phyloP scores from a whole-genome alignment of 2,329 filamentous ascomycete genomes.

The Penicillium sp. region DNA sequence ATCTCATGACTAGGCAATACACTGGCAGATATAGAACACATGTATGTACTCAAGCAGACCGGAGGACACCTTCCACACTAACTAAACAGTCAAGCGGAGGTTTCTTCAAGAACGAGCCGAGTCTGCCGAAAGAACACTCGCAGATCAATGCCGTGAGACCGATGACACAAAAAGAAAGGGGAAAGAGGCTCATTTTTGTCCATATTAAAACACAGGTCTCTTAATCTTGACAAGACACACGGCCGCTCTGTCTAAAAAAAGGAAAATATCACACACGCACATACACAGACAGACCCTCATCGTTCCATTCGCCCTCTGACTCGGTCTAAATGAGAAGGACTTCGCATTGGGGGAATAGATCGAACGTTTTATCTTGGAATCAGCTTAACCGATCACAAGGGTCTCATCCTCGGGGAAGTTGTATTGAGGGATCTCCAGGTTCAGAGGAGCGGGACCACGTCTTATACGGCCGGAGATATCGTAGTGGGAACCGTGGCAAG shows the following conservation, averaged over 20 bases:
- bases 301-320: slow-evolving; percentile 12
- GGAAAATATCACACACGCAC: slow-evolving; percentile 20
- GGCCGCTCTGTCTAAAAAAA: slow-evolving; percentile 31
- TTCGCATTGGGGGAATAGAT: background rate
- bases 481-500: slow-evolving; percentile 99
- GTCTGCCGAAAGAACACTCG: slow-evolving; percentile 11
- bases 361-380: background rate
- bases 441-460: slow-evolving; percentile 93
- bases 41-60: slow-evolving; percentile 25
- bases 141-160: slow-evolving; percentile 16
- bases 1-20: slow-evolving; percentile 29
- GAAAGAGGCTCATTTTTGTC: slow-evolving; percentile 33
- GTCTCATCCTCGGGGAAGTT: slow-evolving; percentile 86
- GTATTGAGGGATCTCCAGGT: slow-evolving; percentile 90
- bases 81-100: background rate
- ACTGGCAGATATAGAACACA: slow-evolving; percentile 23
- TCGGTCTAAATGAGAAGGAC: slow-evolving; percentile 18
- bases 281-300: slow-evolving; percentile 22
- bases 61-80: background rate
- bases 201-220: slow-evolving; percentile 38
- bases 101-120: slow-evolving; percentile 4
- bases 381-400: slow-evolving; percentile 82
- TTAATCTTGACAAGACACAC: slow-evolving; percentile 35
- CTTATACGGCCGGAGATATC: slow-evolving; percentile 98
- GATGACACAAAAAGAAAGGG: slow-evolving; percentile 22